Conservation (phyloP, 257 asterid genomes). For the Plantago ovata region DNA sequence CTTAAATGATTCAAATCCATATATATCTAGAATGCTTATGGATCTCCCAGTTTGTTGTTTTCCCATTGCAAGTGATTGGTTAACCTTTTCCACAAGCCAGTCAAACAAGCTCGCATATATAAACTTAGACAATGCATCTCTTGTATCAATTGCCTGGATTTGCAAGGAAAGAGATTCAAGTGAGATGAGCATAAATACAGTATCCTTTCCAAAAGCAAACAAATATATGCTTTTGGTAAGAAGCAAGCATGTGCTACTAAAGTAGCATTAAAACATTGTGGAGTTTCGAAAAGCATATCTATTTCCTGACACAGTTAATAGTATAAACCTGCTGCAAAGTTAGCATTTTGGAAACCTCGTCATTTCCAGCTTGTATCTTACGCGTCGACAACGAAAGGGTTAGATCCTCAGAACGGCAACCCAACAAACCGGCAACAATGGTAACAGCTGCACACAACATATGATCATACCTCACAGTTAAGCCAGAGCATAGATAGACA, state of each 20-base stretch:
- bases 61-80: conserved; percentile 58
- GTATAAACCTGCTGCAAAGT: conserved; percentile 67
- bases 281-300: too few relatives aligned
- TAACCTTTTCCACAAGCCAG: conserved; percentile 81
- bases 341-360: conserved; percentile 49
- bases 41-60: conserved; percentile 57
- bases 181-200: conserved; percentile 12
- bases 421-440: conserved; percentile 77
- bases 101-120: conserved; percentile 84
- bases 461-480: conserved; percentile 13
- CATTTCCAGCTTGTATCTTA: conserved; percentile 67
- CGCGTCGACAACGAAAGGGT: conserved; percentile 62
- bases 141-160: conserved; percentile 68
- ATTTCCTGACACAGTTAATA: conserved; percentile 16
- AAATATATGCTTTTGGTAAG: conserved; percentile 3
- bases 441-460: conserved; percentile 56
- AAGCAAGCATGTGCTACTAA: too few relatives aligned
- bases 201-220: neutral
- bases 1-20: conserved; percentile 85
- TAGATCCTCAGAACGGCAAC: conserved; percentile 71
- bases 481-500: conserved; percentile 18
- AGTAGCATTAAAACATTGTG: too few relatives aligned
- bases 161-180: conserved; percentile 1
- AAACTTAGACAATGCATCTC: conserved; percentile 87
- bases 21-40: conserved; percentile 84